phyloP scores from a whole-genome alignment of 345 rosid species.

The Eucalyptus camaldulensis region DNA sequence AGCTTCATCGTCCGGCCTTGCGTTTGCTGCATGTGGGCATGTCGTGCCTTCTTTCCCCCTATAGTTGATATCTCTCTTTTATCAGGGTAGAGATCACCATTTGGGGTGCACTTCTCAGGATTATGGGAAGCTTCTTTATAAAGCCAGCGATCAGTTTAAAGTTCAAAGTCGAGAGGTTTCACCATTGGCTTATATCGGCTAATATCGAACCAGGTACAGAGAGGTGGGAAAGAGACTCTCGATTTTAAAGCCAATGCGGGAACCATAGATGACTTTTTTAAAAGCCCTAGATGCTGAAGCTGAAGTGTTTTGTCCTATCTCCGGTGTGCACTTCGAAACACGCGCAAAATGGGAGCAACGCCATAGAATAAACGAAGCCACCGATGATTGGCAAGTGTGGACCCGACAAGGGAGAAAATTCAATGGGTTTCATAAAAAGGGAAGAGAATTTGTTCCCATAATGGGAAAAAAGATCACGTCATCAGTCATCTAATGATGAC shows the following conservation, averaged over 20 bases:
- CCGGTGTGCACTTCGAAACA: too few species aligned
- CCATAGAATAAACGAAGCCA: neutral
- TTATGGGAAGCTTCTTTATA: neutral
- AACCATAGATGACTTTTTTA: neutral
- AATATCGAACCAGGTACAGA: neutral
- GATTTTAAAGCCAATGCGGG: neutral
- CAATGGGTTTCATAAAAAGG: neutral
- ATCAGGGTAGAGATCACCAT: neutral
- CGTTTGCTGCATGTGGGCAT: neutral
- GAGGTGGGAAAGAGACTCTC: neutral
- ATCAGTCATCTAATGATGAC: too few species aligned
- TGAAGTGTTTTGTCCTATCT: too few species aligned
- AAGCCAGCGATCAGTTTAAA: neutral
- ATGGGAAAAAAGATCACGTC: too few species aligned
- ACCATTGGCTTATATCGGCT: neutral
- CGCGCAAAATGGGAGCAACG: neutral
- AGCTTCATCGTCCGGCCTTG: constrained; percentile 5
- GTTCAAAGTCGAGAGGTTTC: neutral
- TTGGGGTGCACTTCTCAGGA: neutral
- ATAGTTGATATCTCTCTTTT: neutral
- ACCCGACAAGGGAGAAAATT: neutral
- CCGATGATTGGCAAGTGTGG: neutral
- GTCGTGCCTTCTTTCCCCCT: neutral
- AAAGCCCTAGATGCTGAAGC: neutral
- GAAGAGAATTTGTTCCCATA: neutral